Base-by-base conservation (phyloP, 75 land plant species). In the Larix kaempferi region DNA sequence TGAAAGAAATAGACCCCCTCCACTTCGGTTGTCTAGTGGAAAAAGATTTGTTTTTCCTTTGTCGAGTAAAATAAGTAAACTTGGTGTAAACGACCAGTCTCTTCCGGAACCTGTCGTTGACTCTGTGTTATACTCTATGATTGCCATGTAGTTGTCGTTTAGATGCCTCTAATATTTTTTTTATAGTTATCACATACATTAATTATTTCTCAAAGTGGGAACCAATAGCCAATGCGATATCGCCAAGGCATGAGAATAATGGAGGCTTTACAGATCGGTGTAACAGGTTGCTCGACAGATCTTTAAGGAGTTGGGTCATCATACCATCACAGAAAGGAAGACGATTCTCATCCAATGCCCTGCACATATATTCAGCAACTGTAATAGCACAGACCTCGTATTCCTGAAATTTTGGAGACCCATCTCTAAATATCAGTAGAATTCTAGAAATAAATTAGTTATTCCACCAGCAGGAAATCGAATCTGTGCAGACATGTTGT, bases 181-280 rank as follows among this genome's bases (percentile, higher is more conserved):
- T n/a, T n/a, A n/a, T n/a, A n/a, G n/a, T n/a, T n/a, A 95, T 79
- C 0, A 89, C 90, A 79, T 86, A 80, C 0, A 59, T 78, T 15
- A 90, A 75, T 55, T 92, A 92, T 75, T 88, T 90, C 80, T 89
- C 94, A 79, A 92, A 90, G 25, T 92, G 75, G 29, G 75, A 83
- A 12, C 86, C 88, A 75, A 92, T 92, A 13, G 94, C 94, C 59
- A 92, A 80, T 1, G 95, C 91, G 71, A 92, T 92, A 54, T 92
- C 95, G 17, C 95, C 95, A 83, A 92, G 88, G 81, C 95, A 92
- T 6, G 92, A 90, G 60, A 92, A 90, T 14, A 92, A 88, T 12
- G 90, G 90, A 72, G 94, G 94, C 75, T 91, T 91, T 1, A 91
- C 91, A 13, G 94, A 91, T 27, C 92, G 79, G 76, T 92, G 86